Evolutionary conservation across 352 stramenopile species (phyloP), one percentile per base, ranked within the genome.

Genomic region (Phytophthora nicotianae): DNA sequence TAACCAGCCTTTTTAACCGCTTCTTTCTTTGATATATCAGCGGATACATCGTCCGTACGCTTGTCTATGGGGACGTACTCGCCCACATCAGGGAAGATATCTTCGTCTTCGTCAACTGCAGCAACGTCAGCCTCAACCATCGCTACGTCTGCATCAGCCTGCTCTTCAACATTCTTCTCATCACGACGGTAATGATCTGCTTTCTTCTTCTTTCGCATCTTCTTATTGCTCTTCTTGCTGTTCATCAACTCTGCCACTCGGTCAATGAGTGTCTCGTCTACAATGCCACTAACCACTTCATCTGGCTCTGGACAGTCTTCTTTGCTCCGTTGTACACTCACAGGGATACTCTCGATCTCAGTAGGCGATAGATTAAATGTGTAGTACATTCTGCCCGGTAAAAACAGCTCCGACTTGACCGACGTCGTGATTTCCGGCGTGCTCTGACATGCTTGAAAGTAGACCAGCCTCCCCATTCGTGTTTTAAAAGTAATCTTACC

Each of bases 301-400:
- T 91, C 77, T 0, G 69, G 56, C 37, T 82, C 81, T 0, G 77
- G 81, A 46, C 76, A 89, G 52, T 92, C 83, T 11, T 92, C 83
- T 63, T 88, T 91, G 52, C 81, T 92, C 14, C 75, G 69, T 50
- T 92, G 86, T 1, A 91, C 74, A 56, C 82, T 79, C 45, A 79
- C 64, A 23, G 85, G 85, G 9, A 83, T 65, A 38, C 78, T 88
- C 10, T 86, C 79, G 1, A 77, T 33, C 11, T 84, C 78, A 2
- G 43, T 19, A 0, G 59, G 47, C 4, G 59, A 71, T 40, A 91
- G 7, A 19, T 83, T 79, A 53, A 91, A 94, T 3, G 76, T 86
- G 54, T 92, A 94, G 62, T 81, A 81, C 77, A 92, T 91, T 4
- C 80, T 76, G 6, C 83, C 80, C 2, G 86, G 83, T 0, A 91